Percentiles rank a stretch among this genome's conserved stretches.
These are phyloP conservation scores for Trichoderma sp. DNA, from an alignment of 2,329 filamentous ascomycete genomes.

Conservation along the genomic window DNA sequence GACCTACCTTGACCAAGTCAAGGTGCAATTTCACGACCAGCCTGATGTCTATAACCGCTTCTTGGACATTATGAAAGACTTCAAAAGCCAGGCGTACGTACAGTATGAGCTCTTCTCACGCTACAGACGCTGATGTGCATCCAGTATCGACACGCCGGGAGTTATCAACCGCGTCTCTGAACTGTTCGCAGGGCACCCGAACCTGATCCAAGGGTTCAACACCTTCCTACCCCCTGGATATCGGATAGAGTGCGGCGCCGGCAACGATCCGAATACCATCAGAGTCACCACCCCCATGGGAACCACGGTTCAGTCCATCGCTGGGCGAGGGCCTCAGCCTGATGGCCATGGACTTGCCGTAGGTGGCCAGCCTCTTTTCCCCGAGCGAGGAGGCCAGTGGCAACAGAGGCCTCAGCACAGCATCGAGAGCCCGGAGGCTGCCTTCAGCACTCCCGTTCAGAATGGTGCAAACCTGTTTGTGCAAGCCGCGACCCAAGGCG, in stretches of 20 bases:
- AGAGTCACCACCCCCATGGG: slow-evolving; percentile 96
- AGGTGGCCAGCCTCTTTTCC: slow-evolving; percentile 50
- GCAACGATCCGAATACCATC: slow-evolving; percentile 93
- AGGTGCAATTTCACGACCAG: slow-evolving; percentile 95
- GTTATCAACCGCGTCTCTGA: slow-evolving; percentile 96
- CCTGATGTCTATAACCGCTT: slow-evolving; percentile 97
- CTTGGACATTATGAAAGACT: slow-evolving; percentile 99
- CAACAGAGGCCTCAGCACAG: slow-evolving; percentile 59
- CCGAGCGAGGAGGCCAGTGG: slow-evolving; percentile 56
- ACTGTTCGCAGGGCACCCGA: slow-evolving; percentile 92
- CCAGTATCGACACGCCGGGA: slow-evolving; percentile 89
- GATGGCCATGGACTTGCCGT: slow-evolving; percentile 47
- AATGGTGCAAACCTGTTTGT: slow-evolving; percentile 54
- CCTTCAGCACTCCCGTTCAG: slow-evolving; percentile 61
- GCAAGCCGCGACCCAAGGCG: slow-evolving; percentile 45
- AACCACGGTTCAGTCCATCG: slow-evolving; percentile 91
- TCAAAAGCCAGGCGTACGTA: slow-evolving; percentile 91
- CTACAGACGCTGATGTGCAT: slow-evolving; percentile 46
- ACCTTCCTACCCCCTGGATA: slow-evolving; percentile 96
- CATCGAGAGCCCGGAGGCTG: slow-evolving; percentile 63
- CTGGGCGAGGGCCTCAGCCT: slow-evolving; percentile 51
- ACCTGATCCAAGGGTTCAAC: slow-evolving; percentile 95
- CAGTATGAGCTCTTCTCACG: slow-evolving; percentile 48
- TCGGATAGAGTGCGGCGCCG: slow-evolving; percentile 91
- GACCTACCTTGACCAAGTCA: slow-evolving; percentile 96